Base-by-base conservation (phyloP, 352 stramenopile genomes). In the Phytopythium cucurbitacearum region DNA sequence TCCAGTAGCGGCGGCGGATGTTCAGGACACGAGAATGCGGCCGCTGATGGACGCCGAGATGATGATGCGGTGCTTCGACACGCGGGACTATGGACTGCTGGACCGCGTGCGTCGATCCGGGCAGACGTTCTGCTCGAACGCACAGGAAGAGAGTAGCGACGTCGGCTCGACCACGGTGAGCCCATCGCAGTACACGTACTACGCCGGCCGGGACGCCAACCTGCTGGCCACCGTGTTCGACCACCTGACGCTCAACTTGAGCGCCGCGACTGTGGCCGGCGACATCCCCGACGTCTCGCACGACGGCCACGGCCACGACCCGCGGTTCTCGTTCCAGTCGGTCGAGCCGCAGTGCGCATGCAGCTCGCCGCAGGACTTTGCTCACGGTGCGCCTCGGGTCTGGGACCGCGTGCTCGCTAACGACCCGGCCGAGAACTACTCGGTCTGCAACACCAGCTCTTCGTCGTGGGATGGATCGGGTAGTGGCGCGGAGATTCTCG, bases 221-320 rank as follows among this genome's bases (percentile, higher is more conserved):
- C 0, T 53, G 7, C 35, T 42, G 36, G 47, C 47, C 33, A 37
- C 47, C 2, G 36, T 41, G 5, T 53, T 53, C 47, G 8, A 9
- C 3, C 16, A n/a, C 5, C 36, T 53, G 35, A 7, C 35, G 2
- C 16, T 53, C 3, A 36, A 53, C 35, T 36, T 53, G 6, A 13
- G 13, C 2, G 6, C 5, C 15, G 47, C 47, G 7, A 4, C 13
- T 28, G 47, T 53, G n/a, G 47, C 47, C 8, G 35, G 21, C 35
- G 47, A 53, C 47, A 53, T 53, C 36, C 15, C 13, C 10, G 33
- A 40, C 3, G 11, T 42, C 1, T 53, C 47, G 35, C 47, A 53
- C 2, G 46, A 69, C 12, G 68, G 72, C 28, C 62, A 62, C 7
- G 58, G 51, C 40, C 50, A 56, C 40, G 50, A 56, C 40, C 50